Conservation (phyloP, 768 basidiomycete species). For the Dioszegia crocea region DNA sequence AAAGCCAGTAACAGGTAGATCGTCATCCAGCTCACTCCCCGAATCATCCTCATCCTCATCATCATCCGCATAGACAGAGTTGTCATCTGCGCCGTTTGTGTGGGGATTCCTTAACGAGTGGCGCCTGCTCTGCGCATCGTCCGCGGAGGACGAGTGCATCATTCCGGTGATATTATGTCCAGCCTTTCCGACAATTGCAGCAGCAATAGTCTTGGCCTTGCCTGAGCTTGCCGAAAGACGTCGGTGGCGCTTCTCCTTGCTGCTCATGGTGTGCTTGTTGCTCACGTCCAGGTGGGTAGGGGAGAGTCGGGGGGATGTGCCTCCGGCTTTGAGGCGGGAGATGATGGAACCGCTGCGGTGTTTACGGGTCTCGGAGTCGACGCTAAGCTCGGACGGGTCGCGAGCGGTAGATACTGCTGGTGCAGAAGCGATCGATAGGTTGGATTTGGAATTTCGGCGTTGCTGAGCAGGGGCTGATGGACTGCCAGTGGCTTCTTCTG, state of each 20-base stretch:
- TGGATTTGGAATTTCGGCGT: constrained; percentile 3
- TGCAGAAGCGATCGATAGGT: constrained; percentile 2
- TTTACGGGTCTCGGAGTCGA: neutral
- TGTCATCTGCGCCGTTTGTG: neutral
- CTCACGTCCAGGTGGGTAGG: constrained; percentile 1
- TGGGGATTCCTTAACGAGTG: constrained; percentile 8
- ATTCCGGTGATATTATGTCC: neutral
- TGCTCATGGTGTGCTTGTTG: constrained; percentile 2
- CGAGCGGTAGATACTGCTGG: neutral
- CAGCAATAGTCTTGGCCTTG: constrained; percentile 5
- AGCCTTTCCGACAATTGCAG: neutral
- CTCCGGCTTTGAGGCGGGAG: neutral
- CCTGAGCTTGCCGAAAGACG: constrained; percentile 4
- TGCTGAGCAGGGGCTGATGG: neutral
- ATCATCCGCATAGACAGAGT: constrained; percentile 11
- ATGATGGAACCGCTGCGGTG: constrained; percentile 2
- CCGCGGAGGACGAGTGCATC: neutral
- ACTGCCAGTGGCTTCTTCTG: neutral
- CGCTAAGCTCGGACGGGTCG: constrained; percentile 1
- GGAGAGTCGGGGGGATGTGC: constrained; percentile 1
- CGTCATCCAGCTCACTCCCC: constrained; percentile 64
- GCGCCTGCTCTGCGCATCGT: constrained; percentile 14
- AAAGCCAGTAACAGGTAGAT: constrained; percentile 84
- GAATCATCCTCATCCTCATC: constrained; percentile 40
- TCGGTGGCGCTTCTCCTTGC: constrained; percentile 7